These are phyloP conservation scores for Quercus suber DNA, from an alignment of 306 rosid genomes.

Conservation along the genomic window DNA sequence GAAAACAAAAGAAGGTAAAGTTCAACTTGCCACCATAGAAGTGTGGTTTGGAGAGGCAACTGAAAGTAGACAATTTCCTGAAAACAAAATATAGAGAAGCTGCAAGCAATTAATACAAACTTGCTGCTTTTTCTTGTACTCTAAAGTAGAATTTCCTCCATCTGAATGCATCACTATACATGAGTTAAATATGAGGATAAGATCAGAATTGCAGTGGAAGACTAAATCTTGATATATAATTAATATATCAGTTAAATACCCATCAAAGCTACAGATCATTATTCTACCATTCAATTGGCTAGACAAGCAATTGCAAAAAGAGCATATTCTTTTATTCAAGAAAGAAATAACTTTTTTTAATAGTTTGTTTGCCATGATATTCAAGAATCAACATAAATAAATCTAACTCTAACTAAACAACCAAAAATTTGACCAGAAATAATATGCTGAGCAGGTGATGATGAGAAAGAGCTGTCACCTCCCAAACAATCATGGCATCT, in stretches of 20 bases:
- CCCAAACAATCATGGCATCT: constrained; percentile 99
- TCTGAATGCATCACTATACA: constrained; percentile 7
- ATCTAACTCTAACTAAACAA: not conserved
- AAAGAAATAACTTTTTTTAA: not conserved
- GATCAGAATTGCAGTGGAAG: not conserved
- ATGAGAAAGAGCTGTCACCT: constrained; percentile 48
- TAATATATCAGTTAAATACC: not conserved
- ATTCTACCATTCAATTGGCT: not conserved
- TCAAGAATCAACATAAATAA: not conserved
- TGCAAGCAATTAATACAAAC: not conserved
- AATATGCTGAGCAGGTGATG: not conserved
- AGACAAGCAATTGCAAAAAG: not conserved
- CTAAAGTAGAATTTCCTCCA: not conserved
- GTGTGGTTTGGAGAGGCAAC: constrained; percentile 1
- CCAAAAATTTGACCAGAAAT: not conserved
- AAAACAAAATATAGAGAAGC: constrained; percentile 6
- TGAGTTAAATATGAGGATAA: not conserved
- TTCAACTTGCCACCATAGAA: constrained; percentile 13
- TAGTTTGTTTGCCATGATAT: not conserved
- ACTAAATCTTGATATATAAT: not conserved
- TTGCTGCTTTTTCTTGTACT: not conserved
- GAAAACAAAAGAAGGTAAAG: not conserved
- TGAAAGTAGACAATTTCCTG: constrained; percentile 13
- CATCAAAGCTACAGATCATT: not conserved
- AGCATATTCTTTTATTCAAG: not conserved